A percentile compares a stretch with the other conserved stretches of the same genome.
Conservation (phyloP, 495 filamentous ascomycete genomes). For the Penicillium bialowiezense region DNA sequence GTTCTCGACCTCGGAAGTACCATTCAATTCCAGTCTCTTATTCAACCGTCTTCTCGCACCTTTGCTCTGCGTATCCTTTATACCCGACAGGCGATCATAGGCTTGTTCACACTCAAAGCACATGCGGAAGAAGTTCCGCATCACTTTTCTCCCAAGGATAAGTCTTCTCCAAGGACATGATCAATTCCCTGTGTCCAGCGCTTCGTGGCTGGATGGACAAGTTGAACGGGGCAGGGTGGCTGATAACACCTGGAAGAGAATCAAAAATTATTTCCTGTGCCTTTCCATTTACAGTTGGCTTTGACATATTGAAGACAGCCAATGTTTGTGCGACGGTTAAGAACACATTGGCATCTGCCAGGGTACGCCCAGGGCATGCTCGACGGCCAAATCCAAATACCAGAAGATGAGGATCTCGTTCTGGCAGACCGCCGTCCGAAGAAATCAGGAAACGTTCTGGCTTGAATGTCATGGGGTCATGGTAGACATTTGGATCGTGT, state of each 20-base stretch:
- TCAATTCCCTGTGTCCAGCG: constrained; percentile 24
- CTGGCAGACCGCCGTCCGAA: constrained; percentile 16
- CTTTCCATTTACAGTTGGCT: constrained; percentile 27
- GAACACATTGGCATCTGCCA: constrained; percentile 35
- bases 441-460: constrained; percentile 34
- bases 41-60: no score
- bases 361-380: constrained; percentile 34
- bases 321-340: constrained; percentile 31
- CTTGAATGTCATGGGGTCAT: constrained; percentile 20
- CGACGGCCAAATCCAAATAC: constrained; percentile 41
- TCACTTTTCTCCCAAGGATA: constrained; percentile 47
- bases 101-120: no score
- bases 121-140: constrained; percentile 6
- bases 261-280: constrained; percentile 23
- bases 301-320: constrained; percentile 41
- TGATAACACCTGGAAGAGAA: constrained; percentile 36
- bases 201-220: constrained; percentile 31
- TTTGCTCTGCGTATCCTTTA: no score
- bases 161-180: constrained; percentile 33
- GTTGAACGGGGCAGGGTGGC: constrained; percentile 37
- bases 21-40: no score
- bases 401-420: constrained; percentile 32
- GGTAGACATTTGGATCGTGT: constrained; percentile 20
- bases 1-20: no score
- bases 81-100: no score